These are phyloP conservation scores for Myriosclerotinia duriaeana DNA, from an alignment of 2,329 filamentous ascomycete species.

Conservation along the genomic window DNA sequence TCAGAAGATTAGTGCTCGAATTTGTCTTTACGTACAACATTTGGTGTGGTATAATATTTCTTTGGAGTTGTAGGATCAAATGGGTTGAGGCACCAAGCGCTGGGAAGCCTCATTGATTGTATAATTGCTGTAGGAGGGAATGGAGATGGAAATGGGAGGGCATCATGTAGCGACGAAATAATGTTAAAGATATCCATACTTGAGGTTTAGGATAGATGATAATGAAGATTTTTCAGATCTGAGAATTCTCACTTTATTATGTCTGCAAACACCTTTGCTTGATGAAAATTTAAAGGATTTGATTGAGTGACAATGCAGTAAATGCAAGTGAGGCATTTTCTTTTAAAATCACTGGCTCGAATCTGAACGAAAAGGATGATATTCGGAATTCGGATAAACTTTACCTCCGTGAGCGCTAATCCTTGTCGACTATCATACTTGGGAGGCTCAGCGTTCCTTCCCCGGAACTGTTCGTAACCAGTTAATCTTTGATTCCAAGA, in stretches of 20 bases:
- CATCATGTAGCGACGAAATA: not conserved
- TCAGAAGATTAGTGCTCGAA: not conserved
- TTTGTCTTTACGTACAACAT: slow-evolving; percentile 6
- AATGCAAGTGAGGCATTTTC: too few species aligned
- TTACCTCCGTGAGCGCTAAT: not conserved
- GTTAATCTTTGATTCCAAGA: slow-evolving; percentile 1
- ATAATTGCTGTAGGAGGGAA: not conserved
- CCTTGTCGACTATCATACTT: slow-evolving; percentile 15
- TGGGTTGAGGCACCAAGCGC: slow-evolving; percentile 37
- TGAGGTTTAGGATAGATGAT: not conserved
- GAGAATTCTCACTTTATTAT: not conserved
- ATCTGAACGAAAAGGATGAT: not conserved
- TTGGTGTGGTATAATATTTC: not conserved
- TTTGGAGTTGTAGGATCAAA: slow-evolving; percentile 6
- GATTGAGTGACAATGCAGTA: too few species aligned
- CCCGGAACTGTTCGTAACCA: slow-evolving; percentile 21
- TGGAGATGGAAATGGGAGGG: not conserved
- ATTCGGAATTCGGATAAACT: slow-evolving; percentile 11
- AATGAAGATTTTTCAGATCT: not conserved
- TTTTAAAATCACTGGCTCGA: too few species aligned
- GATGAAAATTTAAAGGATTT: not conserved
- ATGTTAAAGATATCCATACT: not conserved
- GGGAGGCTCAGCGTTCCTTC: slow-evolving; percentile 24
- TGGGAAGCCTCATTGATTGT: slow-evolving; percentile 30
- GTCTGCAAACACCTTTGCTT: not conserved